Base-by-base conservation (phyloP, 176 grass and related monocot species). In the Lolium perenne region DNA sequence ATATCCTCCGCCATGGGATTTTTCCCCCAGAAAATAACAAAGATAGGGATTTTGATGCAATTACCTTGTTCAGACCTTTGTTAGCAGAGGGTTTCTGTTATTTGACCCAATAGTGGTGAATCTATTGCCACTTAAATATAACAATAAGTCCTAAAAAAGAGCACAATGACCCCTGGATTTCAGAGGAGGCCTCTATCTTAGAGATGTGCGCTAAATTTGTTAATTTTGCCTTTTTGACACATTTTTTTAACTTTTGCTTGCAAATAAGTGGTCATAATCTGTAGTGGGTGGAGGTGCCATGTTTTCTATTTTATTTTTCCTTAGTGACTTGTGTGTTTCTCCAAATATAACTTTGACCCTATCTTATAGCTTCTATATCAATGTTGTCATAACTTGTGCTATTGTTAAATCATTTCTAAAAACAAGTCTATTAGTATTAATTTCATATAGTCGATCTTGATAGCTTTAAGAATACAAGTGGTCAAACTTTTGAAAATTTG, bases 401-500 rank as follows among this genome's bases (percentile, higher is more conserved):
- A 4, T 41, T 41, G 40, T 41, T 41, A 4, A 41, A 41, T 41
- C 40, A 41, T 41, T 41, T 41, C 40, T 6, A 41, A 41, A 41
- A 41, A 41, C 40, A 41, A 41, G 40, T 41, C 40, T 41, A 41
- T 41, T 9, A 49, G 29, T 29, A 29, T 29, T 29, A 29, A 29
- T 29, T 29, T 29, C 29, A 29, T 29, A 29, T 29, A 29, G 21
- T 74, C 71, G 23, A 6, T 74, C 12, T 74, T 74, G 71, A 74
- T 49, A 74, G 71, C 21, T 74, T 49, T 74, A 50, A n/a, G 40
- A 38, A 43, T 71, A 71, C 16, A 9, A 71, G 67, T 15, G 71
- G 10, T 26, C 45, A 22, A 74, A 74, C 45, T 74, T 74, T 10
- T 74, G 71, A 74, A 22, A 74, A 49, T 10, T 41, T 69, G 66